phyloP scores from a whole-genome alignment of 2,329 filamentous ascomycete species.

The Ophiostoma sp. region DNA sequence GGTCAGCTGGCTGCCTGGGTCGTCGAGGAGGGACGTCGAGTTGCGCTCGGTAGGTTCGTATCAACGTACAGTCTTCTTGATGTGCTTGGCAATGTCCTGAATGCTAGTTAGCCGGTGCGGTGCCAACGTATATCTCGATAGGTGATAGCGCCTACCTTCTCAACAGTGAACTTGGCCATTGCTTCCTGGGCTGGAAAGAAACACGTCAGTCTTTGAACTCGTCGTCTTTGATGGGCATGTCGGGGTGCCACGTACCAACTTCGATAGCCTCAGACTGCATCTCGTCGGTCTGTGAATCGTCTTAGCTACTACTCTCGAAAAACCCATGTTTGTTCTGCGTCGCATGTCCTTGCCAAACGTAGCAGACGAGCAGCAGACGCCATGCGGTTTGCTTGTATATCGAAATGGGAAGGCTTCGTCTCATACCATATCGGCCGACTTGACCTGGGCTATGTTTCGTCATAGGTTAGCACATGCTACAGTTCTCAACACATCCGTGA shows the following conservation, averaged over 20 bases:
- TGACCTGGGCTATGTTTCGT: slow-evolving; percentile 70
- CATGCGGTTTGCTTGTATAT: too few relatives aligned
- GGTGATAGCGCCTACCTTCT: slow-evolving; percentile 44
- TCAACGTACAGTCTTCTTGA: slow-evolving; percentile 77
- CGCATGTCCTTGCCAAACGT: too few relatives aligned
- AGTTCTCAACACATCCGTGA: neutral
- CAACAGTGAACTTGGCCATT: slow-evolving; percentile 57
- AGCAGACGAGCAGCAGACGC: too few relatives aligned
- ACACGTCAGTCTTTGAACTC: neutral
- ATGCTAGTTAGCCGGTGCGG: slow-evolving; percentile 8
- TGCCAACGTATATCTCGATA: neutral
- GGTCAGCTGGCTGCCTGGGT: neutral
- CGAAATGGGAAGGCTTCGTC: too few relatives aligned
- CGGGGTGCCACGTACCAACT: slow-evolving; percentile 65
- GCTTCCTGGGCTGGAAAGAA: slow-evolving; percentile 51
- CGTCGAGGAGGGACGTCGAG: too few relatives aligned
- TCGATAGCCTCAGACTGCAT: slow-evolving; percentile 96
- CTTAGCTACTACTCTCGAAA: neutral
- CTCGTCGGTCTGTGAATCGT: slow-evolving; percentile 67
- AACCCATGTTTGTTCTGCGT: neutral
- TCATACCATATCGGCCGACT: slow-evolving; percentile 94
- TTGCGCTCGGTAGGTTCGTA: neutral
- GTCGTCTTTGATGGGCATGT: neutral
- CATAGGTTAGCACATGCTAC: slow-evolving; percentile 12
- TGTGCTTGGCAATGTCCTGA: slow-evolving; percentile 90